Evolutionary conservation across 257 asterid genomes (phyloP).

Genomic region (Eucommia ulmoides): DNA sequence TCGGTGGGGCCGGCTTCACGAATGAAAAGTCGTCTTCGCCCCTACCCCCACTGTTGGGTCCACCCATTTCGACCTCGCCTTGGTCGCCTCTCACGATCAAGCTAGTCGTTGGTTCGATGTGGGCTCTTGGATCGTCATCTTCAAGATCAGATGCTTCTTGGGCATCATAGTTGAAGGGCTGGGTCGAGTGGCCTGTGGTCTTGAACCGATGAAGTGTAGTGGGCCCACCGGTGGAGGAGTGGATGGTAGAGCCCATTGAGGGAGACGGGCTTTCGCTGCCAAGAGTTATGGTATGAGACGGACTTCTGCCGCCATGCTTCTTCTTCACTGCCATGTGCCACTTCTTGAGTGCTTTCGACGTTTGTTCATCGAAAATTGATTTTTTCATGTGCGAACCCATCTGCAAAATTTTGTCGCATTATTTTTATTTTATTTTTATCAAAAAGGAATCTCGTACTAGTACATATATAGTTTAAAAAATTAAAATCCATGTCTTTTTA

Average conservation of each 20-base stretch:
- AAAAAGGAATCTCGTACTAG: no score
- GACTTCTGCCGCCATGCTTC: slow-evolving; percentile 12
- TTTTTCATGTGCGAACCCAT: slow-evolving; percentile 23
- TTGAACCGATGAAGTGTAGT: slow-evolving; percentile 60
- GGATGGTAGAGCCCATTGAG: slow-evolving; percentile 51
- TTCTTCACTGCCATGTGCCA: slow-evolving; percentile 19
- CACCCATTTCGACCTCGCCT: slow-evolving; percentile 16
- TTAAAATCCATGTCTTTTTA: no score
- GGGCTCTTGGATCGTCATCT: slow-evolving; percentile 50
- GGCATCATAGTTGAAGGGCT: slow-evolving; percentile 24
- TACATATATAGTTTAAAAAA: no score
- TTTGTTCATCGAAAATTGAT: slow-evolving; percentile 13
- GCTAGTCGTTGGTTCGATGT: slow-evolving; percentile 28
- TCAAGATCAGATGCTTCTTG: slow-evolving; percentile 42
- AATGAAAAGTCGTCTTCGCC: slow-evolving; percentile 60
- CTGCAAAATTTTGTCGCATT: no score
- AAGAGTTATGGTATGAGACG: slow-evolving; percentile 38
- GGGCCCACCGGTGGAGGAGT: slow-evolving; percentile 17
- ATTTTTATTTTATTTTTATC: no score
- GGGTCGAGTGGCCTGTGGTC: slow-evolving; percentile 53
- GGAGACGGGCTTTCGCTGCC: slow-evolving; percentile 62
- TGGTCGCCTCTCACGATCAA: slow-evolving; percentile 24
- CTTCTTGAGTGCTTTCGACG: slow-evolving; percentile 15
- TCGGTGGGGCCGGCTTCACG: slow-evolving; percentile 34
- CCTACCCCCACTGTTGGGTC: slow-evolving; percentile 12